These are phyloP conservation scores for Penicillium capsulatum DNA, from an alignment of 2,329 filamentous ascomycete species.

Conservation along the genomic window DNA sequence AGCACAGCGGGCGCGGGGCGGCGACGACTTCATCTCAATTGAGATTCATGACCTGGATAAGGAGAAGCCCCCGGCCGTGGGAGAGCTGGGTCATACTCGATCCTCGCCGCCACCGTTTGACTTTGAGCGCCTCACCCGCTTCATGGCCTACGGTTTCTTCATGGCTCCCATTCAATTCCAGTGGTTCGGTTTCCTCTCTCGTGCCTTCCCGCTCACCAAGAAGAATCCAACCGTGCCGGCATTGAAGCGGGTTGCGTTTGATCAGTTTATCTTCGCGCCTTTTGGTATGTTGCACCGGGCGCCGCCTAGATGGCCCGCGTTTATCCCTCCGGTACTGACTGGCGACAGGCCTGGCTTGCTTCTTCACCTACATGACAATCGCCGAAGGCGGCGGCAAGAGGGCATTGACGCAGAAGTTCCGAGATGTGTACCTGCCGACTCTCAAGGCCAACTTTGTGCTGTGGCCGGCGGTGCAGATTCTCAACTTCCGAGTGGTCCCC, in stretches of 20 bases:
- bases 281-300: constrained; percentile 59
- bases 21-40: constrained; percentile 70
- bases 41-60: constrained; percentile 84
- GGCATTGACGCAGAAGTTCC: constrained; percentile 76
- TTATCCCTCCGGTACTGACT: constrained; percentile 8
- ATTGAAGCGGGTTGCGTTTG: constrained; percentile 83
- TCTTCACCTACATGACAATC: constrained; percentile 95
- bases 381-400: constrained; percentile 84
- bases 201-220: constrained; percentile 79
- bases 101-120: constrained; percentile 77
- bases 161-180: constrained; percentile 95
- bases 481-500: constrained; percentile 94
- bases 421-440: constrained; percentile 89
- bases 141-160: constrained; percentile 95
- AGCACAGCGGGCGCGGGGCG: constrained; percentile 52
- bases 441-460: constrained; percentile 93
- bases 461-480: constrained; percentile 91
- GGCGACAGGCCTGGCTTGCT: constrained; percentile 64
- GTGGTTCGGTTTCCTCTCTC: constrained; percentile 86
- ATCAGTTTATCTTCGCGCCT: constrained; percentile 90
- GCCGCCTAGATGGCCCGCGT: too few relatives aligned
- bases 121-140: constrained; percentile 87
- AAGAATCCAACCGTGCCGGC: constrained; percentile 68
- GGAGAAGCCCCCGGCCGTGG: constrained; percentile 64
- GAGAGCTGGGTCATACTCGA: constrained; percentile 62